Conservation (phyloP, 2,329 filamentous ascomycete species). For the Alternaria arborescens region DNA sequence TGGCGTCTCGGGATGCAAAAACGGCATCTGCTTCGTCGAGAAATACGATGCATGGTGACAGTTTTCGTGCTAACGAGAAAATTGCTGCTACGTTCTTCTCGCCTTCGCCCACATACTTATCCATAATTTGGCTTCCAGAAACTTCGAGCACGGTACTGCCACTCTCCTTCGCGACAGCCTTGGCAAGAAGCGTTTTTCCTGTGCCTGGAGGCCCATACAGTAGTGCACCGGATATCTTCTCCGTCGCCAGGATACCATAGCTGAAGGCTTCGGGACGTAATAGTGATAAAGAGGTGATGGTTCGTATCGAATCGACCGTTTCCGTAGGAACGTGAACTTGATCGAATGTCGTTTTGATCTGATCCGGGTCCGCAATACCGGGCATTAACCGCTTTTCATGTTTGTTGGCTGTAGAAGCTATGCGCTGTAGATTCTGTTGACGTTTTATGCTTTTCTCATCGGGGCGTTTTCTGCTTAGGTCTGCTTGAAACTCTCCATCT, state of each 20-base stretch:
- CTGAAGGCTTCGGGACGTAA: slow-evolving; percentile 92
- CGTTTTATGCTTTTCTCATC: slow-evolving; percentile 44
- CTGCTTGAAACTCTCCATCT: slow-evolving; percentile 9
- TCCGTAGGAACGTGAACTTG: slow-evolving; percentile 85
- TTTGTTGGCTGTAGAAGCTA: slow-evolving; percentile 60
- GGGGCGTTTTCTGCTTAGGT: slow-evolving; percentile 15
- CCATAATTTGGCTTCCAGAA: slow-evolving; percentile 88
- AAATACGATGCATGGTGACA: slow-evolving; percentile 92
- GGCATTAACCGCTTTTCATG: slow-evolving; percentile 84
- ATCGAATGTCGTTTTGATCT: slow-evolving; percentile 85
- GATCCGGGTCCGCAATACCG: slow-evolving; percentile 81
- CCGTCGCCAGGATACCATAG: slow-evolving; percentile 90
- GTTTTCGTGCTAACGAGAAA: slow-evolving; percentile 88
- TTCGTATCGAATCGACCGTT: slow-evolving; percentile 86
- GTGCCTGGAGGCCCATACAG: slow-evolving; percentile 83
- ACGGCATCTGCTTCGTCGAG: slow-evolving; percentile 97
- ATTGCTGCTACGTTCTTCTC: slow-evolving; percentile 94
- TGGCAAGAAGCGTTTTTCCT: slow-evolving; percentile 72
- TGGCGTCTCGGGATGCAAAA: slow-evolving; percentile 77
- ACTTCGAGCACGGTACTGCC: slow-evolving; percentile 81
- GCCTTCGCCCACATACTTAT: slow-evolving; percentile 95
- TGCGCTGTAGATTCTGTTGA: slow-evolving; percentile 62
- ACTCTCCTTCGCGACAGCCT: slow-evolving; percentile 70
- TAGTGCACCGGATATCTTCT: slow-evolving; percentile 88
- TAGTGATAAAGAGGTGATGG: slow-evolving; percentile 86